Conservation (phyloP, 1,284 basidiomycete genomes). For the Macrocystidia cucumis region DNA sequence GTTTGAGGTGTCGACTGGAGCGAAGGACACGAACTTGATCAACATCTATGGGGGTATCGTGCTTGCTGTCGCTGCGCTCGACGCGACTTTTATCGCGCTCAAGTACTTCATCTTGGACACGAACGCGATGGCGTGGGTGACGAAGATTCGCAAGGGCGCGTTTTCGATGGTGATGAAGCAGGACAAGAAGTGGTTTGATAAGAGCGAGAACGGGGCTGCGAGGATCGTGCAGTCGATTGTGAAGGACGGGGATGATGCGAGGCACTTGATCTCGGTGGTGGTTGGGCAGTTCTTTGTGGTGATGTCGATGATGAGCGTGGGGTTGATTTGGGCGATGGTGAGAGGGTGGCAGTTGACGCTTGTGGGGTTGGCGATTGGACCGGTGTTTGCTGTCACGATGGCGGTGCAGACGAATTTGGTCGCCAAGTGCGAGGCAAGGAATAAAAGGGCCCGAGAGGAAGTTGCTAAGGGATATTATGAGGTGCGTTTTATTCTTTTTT, state of each 20-base stretch:
- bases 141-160: constrained; percentile 50
- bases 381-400: constrained; percentile 75
- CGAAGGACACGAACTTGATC: constrained; percentile 53
- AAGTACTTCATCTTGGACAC: constrained; percentile 78
- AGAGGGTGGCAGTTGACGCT: constrained; percentile 92
- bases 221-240: constrained; percentile 75
- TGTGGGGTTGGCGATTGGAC: constrained; percentile 82
- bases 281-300: constrained; percentile 72
- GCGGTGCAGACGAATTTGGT: constrained; percentile 66
- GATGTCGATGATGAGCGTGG: constrained; percentile 73
- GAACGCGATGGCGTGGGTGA: constrained; percentile 73
- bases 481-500: constrained; percentile 30
- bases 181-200: constrained; percentile 91
- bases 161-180: constrained; percentile 67
- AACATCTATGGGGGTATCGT: constrained; percentile 64
- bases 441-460: constrained; percentile 81
- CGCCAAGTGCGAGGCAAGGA: constrained; percentile 66
- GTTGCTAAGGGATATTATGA: constrained; percentile 86
- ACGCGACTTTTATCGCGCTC: constrained; percentile 67
- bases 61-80: constrained; percentile 65
- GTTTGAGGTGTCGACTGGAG: constrained; percentile 70
- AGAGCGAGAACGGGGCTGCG: constrained; percentile 51
- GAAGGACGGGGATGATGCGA: constrained; percentile 90
- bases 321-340: constrained; percentile 83
- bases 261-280: constrained; percentile 71